Evolutionary conservation across 495 filamentous ascomycete species (phyloP), one percentile per base, ranked within the genome.

Genomic region (Aspergillus ellipticus): DNA sequence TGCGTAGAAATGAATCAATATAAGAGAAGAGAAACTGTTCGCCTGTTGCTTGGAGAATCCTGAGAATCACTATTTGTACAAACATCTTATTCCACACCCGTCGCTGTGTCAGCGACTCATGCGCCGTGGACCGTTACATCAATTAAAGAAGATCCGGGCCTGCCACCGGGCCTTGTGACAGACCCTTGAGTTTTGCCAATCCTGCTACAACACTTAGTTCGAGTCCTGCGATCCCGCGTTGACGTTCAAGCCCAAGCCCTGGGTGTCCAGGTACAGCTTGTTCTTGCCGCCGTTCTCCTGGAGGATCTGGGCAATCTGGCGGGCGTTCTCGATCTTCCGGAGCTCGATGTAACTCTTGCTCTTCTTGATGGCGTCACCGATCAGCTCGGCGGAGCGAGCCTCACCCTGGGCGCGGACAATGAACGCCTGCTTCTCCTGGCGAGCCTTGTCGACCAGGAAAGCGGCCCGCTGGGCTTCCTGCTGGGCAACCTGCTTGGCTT

Each of bases 341-440:
- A 98, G 82, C 74, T 97, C 94, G 54, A 98, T 89, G 70, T 98
- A 98, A 55, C 88, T 89, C 74, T 91, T 87, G 73, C 83, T 93
- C 85, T 98, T 97, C 86, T 98, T 97, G 84, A 98, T 96, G 31
- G 94, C 94, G 41, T 98, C 94, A 72, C 94, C 94, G 63, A 98
- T 96, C 46, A 98, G 88, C 73, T 98, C 91, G 29, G 94, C 94
- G 45, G 94, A 97, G 61, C 94, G 90, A 41, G 94, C 94, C 76
- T 98, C 94, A 92, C 94, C 94, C 83, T 97, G 95, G 13, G 94
- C 94, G 72, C 91, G 89, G 63, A 98, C 94, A 63, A 98, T 92
- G 78, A 90, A 96, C 55, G 94, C 94, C 78, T 97, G 95, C 81
- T 98, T 98, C 82, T 98, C 94, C 73, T 98, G 94, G 57, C 94